These are phyloP conservation scores for Lolium perenne DNA, from an alignment of 176 grass and related monocot genomes.

Conservation along the genomic window DNA sequence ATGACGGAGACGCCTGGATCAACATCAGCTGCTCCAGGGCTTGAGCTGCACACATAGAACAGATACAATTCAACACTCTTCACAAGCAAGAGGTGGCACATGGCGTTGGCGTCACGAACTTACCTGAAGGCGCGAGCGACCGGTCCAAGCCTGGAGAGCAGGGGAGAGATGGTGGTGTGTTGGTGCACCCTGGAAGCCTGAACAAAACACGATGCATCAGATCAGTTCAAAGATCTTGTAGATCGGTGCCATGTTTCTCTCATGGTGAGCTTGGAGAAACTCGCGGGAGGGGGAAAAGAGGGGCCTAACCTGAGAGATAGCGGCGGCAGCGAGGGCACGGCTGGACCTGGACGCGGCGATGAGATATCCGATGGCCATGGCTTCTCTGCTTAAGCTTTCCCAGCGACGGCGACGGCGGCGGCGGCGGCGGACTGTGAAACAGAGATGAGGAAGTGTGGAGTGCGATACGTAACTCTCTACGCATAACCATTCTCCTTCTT, in stretches of 20 bases:
- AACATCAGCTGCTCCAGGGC: not conserved
- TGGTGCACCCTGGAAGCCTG: not conserved
- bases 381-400: not conserved
- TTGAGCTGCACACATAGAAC: not conserved
- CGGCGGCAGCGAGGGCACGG: not conserved
- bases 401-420: not conserved
- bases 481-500: not conserved
- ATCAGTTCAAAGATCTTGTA: not conserved
- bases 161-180: not conserved
- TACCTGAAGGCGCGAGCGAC: slow-evolving; percentile 15
- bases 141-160: not conserved
- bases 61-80: not conserved
- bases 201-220: not conserved
- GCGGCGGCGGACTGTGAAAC: not conserved
- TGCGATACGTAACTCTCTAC: not conserved
- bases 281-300: not conserved
- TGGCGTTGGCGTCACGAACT: not conserved
- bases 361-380: slow-evolving; percentile 30
- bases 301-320: not conserved
- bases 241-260: not conserved
- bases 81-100: not conserved
- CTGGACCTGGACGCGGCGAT: not conserved
- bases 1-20: not conserved
- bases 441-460: slow-evolving; percentile 7
- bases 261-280: not conserved